A percentile compares a stretch with the other conserved stretches of the same genome.
These are phyloP conservation scores for Nelumbo lutea DNA, from an alignment of 164 flowering plant species.

Conservation along the genomic window DNA sequence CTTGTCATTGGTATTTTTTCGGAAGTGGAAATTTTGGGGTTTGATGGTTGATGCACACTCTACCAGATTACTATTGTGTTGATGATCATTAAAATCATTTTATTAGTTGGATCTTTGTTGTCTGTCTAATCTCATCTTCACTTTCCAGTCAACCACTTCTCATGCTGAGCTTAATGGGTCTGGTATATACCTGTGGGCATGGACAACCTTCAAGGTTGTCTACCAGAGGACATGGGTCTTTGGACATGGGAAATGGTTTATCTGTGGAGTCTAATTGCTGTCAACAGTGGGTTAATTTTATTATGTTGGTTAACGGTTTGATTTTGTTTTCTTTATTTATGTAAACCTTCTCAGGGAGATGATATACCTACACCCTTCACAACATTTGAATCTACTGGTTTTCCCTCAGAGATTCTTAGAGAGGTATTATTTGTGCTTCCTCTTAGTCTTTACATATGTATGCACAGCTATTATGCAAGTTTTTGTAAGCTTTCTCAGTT, in stretches of 20 bases:
- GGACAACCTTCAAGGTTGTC: constrained; percentile 15
- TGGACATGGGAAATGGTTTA: constrained; percentile 29
- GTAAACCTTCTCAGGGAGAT: constrained; percentile 46
- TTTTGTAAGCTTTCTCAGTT: constrained; percentile 16
- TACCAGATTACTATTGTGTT: too few relatives aligned
- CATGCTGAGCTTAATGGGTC: constrained; percentile 19
- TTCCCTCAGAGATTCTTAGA: constrained; percentile 79
- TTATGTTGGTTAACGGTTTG: background rate
- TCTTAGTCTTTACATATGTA: constrained; percentile 1
- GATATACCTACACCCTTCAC: constrained; percentile 70
- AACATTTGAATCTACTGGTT: constrained; percentile 78
- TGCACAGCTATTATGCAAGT: constrained; percentile 7
- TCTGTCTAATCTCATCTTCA: background rate
- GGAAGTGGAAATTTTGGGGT: too few relatives aligned
- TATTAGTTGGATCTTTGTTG: background rate
- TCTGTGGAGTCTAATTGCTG: constrained; percentile 61
- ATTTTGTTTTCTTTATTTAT: background rate
- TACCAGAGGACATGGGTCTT: constrained; percentile 28
- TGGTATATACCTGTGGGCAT: constrained; percentile 1
- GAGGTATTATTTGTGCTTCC: constrained; percentile 51
- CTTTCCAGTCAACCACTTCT: too few relatives aligned
- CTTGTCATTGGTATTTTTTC: too few relatives aligned
- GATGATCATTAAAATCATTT: too few relatives aligned
- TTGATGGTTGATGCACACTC: too few relatives aligned
- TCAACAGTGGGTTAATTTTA: constrained; percentile 26